Base-by-base conservation (phyloP, 805 yeast genomes). In the Cyberlindnera mrakii region DNA sequence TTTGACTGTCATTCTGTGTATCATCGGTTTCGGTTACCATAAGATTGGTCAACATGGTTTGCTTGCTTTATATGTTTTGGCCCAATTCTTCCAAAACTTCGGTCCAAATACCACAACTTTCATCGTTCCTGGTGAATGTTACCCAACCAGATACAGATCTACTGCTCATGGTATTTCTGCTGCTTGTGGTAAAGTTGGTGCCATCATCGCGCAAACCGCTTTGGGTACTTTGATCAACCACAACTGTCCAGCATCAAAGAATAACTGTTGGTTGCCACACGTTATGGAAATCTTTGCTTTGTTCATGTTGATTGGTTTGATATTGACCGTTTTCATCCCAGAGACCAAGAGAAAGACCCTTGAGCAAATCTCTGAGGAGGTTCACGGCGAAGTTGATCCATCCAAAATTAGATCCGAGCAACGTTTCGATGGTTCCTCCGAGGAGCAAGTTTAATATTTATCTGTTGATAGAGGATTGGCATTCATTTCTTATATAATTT, bases 81-180 rank as follows among this genome's bases (percentile, higher is more conserved):
- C 82, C 47, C 96, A 88, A 70, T 85, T 88, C 64, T 88, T 88
- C 82, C 80, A 82, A 66, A 88, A 88, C 67, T 88, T 86, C 58
- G 96, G 96, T 62, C 96, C 96, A 64, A 88, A 88, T 74, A 80
- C 89, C 48, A 89, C 96, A 39, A 88, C 96, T 42, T 88, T 88
- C 63, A 79, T 88, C 58, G 75, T 85, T 61, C 96, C 96, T 39
- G 96, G 95, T 68, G 96, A 88, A 72, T 71, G 79, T 63, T 89
- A 72, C 83, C 96, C 96, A 64, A 88, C 96, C 44, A 82, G 96
- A 75, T 88, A 87, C 71, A 84, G 96, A 81, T 87, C 96, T 19
- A 80, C 95, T 53, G 96, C 96, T 39, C 96, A 88, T 59, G 96
- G 96, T 75, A 75, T 88, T 50, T 87, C 95, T 50, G 96, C 96